Evolutionary conservation across 2,329 filamentous ascomycete species (phyloP), one percentile per base, ranked within the genome.

Genomic region (Remersonia thermophila): DNA sequence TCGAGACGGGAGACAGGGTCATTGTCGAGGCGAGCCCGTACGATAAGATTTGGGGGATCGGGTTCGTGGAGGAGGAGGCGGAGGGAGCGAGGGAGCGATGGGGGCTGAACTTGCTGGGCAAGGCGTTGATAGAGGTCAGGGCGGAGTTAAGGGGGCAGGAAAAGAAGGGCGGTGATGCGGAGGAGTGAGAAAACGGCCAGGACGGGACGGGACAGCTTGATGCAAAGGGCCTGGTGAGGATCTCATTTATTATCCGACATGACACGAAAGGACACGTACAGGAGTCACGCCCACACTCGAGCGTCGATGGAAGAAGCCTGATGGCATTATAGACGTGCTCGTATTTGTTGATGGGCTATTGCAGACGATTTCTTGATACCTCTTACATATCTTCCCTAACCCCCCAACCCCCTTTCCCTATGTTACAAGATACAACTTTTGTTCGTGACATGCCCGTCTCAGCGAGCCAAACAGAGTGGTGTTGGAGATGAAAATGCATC

Each of bases 11-110:
- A 0, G 65, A 73, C 4, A 58, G 67, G 31, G 68, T 77, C 53
- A 49, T 83, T 15, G 72, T 80, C 2, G 77, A 79, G 57, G 73
- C 73, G 23, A 66, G 66, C 39, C 71, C 75, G 9, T 61, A 54
- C 39, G 77, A 83, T 57, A 50, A 62, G 4, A 67, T 81, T 36
- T 83, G 77, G 79, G 78, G 77, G 2, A 59, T 83, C 31, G 78
- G 79, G 5, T 80, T 72, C 47, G 57, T 49, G 2, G 68, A 64
- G 7, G 58, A 55, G 13, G 57, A 66, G 47, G 76, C 75, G 37
- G 43, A 17, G 2, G 62, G 64, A 33, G 62, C 66, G 32, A 51
- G 56, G 13, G 45, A 27, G 34, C 35, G 53, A 3, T 83, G 77
- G 79, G 78, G 78, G 0, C 39, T 68, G 56, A 83, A 83, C 55